Base-by-base conservation (phyloP, 768 basidiomycete genomes). In the Pisolithus orientalis region DNA sequence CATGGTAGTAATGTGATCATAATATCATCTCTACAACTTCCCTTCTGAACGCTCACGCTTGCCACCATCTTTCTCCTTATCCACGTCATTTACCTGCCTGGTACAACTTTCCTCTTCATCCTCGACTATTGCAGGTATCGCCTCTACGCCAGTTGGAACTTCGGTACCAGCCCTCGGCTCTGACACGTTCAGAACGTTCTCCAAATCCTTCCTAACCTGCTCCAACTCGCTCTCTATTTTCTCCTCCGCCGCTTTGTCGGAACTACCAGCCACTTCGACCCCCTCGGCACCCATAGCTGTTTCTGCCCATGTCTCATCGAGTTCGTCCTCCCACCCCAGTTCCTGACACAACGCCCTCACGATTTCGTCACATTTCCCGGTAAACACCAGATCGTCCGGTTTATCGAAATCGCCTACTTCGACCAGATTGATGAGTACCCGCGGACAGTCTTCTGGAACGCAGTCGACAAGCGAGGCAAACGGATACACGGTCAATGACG, bases 391-490 rank as follows among this genome's bases (percentile, higher is more conserved):
- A 59, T 90, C 87, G 50, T 83, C 75, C 14, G 73, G 59, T 31
- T 72, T 68, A 2, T 82, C 75, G 47, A 89, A 75, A 59, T 81
- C 71, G 1, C 93, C 92, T 1, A 91, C 94, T 2, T 67, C 67
- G 53, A 95, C 92, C 42, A 92, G 75, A 65, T 96, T 96, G 68
- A 98, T 84, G 29, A 97, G 77, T n/a, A 95, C 76, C 1, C 94
- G 85, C 3, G 88, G 91, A 59, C 85, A 90, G 8, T 58, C 57
- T 2, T 69, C 53, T 4, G 74, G 72, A 0, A 87, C 83, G 51
- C 78, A 66, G 40, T 72, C 68, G 9, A 86, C 78, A 24, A 98
- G 80, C 1, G 82, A 80, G 5, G 94, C 92, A 65, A 98, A 96
- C 2, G 91, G 92, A 49, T 87, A 82, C 10, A 94, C 90, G 0